Evolutionary conservation across 345 rosid genomes (phyloP).

Genomic region (Hibiscus tridactylites): DNA sequence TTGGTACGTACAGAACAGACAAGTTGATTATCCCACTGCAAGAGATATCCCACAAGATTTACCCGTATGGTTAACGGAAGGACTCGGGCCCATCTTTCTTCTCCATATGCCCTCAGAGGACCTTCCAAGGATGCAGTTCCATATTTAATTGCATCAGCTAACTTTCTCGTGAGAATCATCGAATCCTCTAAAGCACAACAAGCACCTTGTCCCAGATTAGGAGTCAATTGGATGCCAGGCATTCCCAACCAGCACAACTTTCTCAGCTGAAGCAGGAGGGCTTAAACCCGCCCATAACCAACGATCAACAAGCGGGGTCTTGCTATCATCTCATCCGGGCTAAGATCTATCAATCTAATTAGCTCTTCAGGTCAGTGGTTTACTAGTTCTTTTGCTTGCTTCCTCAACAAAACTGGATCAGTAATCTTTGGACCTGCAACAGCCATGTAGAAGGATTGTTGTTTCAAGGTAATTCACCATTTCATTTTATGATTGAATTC

Average conservation of each 20-base stretch:
- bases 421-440: constrained; percentile 63
- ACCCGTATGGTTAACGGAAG: constrained; percentile 74
- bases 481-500: not conserved
- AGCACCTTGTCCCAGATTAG: constrained; percentile 89
- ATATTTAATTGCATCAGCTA: constrained; percentile 41
- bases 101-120: constrained; percentile 59
- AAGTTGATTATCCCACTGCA: constrained; percentile 42
- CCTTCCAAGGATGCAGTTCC: constrained; percentile 36
- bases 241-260: constrained; percentile 67
- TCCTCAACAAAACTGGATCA: constrained; percentile 55
- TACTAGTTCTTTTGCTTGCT: constrained; percentile 43
- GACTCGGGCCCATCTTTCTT: constrained; percentile 65
- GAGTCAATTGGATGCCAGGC: constrained; percentile 99
- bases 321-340: constrained; percentile 65
- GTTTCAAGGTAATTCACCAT: not conserved
- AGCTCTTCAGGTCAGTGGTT: constrained; percentile 46
- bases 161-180: constrained; percentile 56
- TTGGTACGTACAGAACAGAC: constrained; percentile 62
- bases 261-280: constrained; percentile 60
- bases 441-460: not conserved
- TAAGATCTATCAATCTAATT: constrained; percentile 42
- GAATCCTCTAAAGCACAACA: constrained; percentile 89
- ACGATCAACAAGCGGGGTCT: constrained; percentile 73
- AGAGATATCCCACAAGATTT: constrained; percentile 40
- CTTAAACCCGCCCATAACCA: constrained; percentile 75